Evolutionary conservation across 2,329 filamentous ascomycete species (phyloP).

Genomic region (Aspergillus pseudotamarii): DNA sequence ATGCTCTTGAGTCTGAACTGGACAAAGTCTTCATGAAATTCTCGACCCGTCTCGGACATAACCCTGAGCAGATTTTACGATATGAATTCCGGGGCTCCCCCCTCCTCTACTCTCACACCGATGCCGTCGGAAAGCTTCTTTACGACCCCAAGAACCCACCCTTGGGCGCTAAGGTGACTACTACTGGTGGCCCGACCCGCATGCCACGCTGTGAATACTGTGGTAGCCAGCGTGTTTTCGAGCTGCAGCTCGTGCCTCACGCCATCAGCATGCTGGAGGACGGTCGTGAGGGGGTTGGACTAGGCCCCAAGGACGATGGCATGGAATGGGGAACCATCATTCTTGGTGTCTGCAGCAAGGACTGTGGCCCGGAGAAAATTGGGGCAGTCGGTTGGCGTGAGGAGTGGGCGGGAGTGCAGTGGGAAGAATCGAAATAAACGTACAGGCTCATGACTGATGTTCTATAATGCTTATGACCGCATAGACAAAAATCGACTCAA

Average conservation of each 20-base stretch:
- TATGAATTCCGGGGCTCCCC: constrained; percentile 76
- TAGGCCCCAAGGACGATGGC: constrained; percentile 67
- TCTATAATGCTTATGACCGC: constrained; percentile 23
- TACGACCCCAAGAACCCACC: constrained; percentile 25
- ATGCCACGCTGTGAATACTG: constrained; percentile 80
- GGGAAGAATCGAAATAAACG: constrained; percentile 68
- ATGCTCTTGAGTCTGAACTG: constrained; percentile 74
- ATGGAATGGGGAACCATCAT: constrained; percentile 99
- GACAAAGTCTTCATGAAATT: constrained; percentile 80
- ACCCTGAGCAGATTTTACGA: constrained; percentile 78
- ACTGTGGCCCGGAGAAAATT: constrained; percentile 68
- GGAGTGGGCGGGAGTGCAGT: constrained; percentile 98
- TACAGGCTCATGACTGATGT: constrained; percentile 10
- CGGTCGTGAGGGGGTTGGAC: constrained; percentile 62
- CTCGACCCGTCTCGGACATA: constrained; percentile 75
- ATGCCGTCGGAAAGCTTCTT: constrained; percentile 71
- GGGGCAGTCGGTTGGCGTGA: constrained; percentile 79
- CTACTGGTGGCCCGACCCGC: constrained; percentile 33
- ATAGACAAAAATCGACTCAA: constrained; percentile 5
- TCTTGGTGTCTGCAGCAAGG: constrained; percentile 77
- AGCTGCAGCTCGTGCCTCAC: constrained; percentile 89
- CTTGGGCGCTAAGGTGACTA: constrained; percentile 30
- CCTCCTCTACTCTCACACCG: constrained; percentile 78
- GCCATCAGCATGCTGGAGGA: constrained; percentile 86
- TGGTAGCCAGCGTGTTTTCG: constrained; percentile 75